These are phyloP conservation scores for Coffea eugenioides DNA, from an alignment of 257 asterid species.

Conservation along the genomic window DNA sequence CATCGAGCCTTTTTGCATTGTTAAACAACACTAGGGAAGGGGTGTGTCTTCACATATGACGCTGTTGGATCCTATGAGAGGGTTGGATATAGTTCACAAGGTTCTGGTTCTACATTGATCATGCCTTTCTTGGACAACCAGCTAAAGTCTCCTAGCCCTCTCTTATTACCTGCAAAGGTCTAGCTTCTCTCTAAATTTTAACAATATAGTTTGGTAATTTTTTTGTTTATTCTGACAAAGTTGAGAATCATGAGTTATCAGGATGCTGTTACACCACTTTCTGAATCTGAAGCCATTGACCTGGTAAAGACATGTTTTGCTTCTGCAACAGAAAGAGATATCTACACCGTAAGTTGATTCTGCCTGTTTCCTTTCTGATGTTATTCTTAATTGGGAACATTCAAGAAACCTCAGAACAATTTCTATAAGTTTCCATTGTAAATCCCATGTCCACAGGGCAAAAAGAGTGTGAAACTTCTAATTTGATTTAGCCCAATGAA, in stretches of 20 bases:
- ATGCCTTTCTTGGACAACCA: conserved; percentile 81
- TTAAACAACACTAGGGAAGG: conserved; percentile 32
- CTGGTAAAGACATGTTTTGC: conserved; percentile 82
- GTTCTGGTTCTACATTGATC: conserved; percentile 87
- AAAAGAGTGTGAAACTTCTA: not conserved
- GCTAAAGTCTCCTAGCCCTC: conserved; percentile 41
- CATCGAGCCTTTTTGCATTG: not conserved
- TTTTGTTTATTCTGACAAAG: not conserved
- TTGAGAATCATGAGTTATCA: conserved; percentile 4
- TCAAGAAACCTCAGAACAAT: not conserved
- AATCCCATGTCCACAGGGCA: not conserved
- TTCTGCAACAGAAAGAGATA: conserved; percentile 81
- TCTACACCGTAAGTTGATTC: conserved; percentile 59
- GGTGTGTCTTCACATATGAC: conserved; percentile 90
- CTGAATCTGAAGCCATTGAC: conserved; percentile 79
- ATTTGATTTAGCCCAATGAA: not conserved
- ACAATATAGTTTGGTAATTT: not conserved
- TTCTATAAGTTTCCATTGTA: not conserved
- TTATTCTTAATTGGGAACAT: not conserved
- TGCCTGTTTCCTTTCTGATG: not conserved
- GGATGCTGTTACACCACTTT: conserved; percentile 63
- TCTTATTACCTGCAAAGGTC: conserved; percentile 35
- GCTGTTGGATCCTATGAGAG: conserved; percentile 94
- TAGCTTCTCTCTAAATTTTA: conserved; percentile 1
- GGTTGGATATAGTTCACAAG: conserved; percentile 93